These are phyloP conservation scores for Macaranga tanarius DNA, from an alignment of 441 rosid genomes.

Conservation along the genomic window DNA sequence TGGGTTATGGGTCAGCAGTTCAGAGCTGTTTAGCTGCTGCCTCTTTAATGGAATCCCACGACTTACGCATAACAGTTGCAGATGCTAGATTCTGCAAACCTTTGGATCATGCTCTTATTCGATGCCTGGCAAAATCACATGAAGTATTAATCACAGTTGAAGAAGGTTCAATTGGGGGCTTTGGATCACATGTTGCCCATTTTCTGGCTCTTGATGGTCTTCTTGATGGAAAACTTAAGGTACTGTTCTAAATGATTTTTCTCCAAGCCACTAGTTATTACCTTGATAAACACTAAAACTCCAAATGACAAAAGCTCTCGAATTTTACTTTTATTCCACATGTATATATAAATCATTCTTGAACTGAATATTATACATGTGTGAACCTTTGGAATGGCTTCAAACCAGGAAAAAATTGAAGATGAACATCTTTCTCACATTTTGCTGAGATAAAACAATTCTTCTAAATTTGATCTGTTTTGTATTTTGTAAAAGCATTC, in stretches of 20 bases:
- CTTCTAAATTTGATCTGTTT: neutral
- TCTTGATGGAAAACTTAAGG: slow-evolving; percentile 86
- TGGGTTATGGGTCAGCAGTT: slow-evolving; percentile 85
- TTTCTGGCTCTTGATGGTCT: slow-evolving; percentile 86
- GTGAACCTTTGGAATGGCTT: neutral
- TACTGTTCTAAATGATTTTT: slow-evolving; percentile 22
- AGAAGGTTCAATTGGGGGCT: slow-evolving; percentile 96
- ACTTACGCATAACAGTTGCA: slow-evolving; percentile 63
- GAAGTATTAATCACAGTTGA: slow-evolving; percentile 81
- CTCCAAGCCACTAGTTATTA: neutral
- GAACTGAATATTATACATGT: neutral
- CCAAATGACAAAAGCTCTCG: neutral
- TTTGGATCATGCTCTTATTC: slow-evolving; percentile 64
- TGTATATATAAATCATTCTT: neutral
- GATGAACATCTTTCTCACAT: too few relatives aligned
- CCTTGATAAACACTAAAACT: neutral
- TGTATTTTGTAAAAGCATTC: neutral
- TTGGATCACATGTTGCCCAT: slow-evolving; percentile 91
- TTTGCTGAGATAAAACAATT: too few relatives aligned
- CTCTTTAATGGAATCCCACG: slow-evolving; percentile 45
- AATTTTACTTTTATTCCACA: neutral
- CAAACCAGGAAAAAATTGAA: neutral
- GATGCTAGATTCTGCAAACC: slow-evolving; percentile 95
- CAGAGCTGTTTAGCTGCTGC: slow-evolving; percentile 87
- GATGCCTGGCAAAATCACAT: slow-evolving; percentile 75